Evolutionary conservation across 805 yeast genomes (phyloP).

Genomic region (Kregervanrija delftensis): DNA sequence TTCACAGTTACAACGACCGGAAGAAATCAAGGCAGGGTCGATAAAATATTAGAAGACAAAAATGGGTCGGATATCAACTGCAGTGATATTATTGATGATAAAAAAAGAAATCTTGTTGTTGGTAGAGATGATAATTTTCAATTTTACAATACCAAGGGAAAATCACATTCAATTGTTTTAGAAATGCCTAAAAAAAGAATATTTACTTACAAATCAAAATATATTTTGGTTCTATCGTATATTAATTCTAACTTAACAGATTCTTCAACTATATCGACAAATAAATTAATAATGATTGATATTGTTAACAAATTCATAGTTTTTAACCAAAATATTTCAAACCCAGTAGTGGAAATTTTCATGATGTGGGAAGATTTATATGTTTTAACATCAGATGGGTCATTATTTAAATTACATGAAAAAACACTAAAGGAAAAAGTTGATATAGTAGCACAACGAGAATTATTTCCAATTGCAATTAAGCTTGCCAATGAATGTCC

Average conservation of each 20-base stretch:
- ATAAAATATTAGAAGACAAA: slow-evolving; percentile 36
- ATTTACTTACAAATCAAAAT: slow-evolving; percentile 36
- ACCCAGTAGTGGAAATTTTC: slow-evolving; percentile 54
- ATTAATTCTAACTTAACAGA: slow-evolving; percentile 28
- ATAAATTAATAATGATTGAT: slow-evolving; percentile 64
- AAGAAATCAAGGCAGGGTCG: slow-evolving; percentile 62
- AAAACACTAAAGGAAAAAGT: slow-evolving; percentile 62
- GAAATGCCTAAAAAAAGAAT: slow-evolving; percentile 50
- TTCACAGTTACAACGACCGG: slow-evolving; percentile 73
- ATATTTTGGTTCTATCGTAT: slow-evolving; percentile 44
- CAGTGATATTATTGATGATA: slow-evolving; percentile 28
- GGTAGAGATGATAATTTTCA: slow-evolving; percentile 59
- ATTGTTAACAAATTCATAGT: slow-evolving; percentile 62
- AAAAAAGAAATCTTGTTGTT: slow-evolving; percentile 40
- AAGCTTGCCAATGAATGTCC: slow-evolving; percentile 42
- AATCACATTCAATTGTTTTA: slow-evolving; percentile 47
- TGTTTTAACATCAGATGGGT: slow-evolving; percentile 68
- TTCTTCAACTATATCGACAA: slow-evolving; percentile 28
- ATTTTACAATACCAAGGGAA: slow-evolving; percentile 51
- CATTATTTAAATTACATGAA: slow-evolving; percentile 61
- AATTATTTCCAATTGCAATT: slow-evolving; percentile 67
- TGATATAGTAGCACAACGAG: slow-evolving; percentile 59
- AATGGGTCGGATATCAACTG: slow-evolving; percentile 47
- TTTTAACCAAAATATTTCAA: slow-evolving; percentile 61
- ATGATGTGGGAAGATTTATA: slow-evolving; percentile 49